Percentiles rank a stretch among this genome's conserved stretches.
Evolutionary conservation across 192 early-diverging fungal genomes (phyloP).

Genomic region (Coemansia sp.): DNA sequence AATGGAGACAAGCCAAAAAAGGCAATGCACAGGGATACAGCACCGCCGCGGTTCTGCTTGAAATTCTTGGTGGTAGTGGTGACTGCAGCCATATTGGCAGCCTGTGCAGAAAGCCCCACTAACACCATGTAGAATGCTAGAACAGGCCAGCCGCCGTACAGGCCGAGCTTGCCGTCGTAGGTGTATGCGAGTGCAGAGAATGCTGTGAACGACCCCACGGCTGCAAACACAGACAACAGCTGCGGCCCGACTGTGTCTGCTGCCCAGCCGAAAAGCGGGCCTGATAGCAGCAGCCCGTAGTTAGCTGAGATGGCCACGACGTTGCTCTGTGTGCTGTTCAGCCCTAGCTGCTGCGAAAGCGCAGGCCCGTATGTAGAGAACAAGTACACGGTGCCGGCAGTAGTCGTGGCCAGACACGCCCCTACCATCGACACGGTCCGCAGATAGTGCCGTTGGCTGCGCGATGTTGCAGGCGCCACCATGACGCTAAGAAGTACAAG

Average conservation of each 20-base stretch:
- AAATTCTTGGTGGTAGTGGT: constrained; percentile 64
- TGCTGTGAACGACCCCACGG: constrained; percentile 34
- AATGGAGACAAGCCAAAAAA: constrained; percentile 66
- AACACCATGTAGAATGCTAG: constrained; percentile 49
- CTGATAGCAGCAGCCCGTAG: constrained; percentile 64
- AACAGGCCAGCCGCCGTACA: constrained; percentile 37
- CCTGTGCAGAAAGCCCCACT: constrained; percentile 59
- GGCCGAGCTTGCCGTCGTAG: constrained; percentile 26
- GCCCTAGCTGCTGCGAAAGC: constrained; percentile 49
- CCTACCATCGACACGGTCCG: constrained; percentile 51
- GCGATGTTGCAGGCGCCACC: constrained; percentile 10
- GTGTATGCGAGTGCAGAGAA: constrained; percentile 50
- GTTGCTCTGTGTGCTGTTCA: constrained; percentile 61
- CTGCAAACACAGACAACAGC: constrained; percentile 39
- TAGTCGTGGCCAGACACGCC: constrained; percentile 50
- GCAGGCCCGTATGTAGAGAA: constrained; percentile 64
- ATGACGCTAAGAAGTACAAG: background rate
- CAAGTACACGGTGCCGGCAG: constrained; percentile 65
- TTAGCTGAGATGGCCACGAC: constrained; percentile 62
- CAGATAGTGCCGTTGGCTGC: constrained; percentile 39
- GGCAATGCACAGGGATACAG: constrained; percentile 61
- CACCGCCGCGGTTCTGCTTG: constrained; percentile 56
- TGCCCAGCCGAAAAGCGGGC: constrained; percentile 58
- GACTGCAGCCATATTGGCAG: constrained; percentile 63
- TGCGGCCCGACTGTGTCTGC: constrained; percentile 56